phyloP scores from a whole-genome alignment of 129 eudicot species.

The Flaveria linearis region DNA sequence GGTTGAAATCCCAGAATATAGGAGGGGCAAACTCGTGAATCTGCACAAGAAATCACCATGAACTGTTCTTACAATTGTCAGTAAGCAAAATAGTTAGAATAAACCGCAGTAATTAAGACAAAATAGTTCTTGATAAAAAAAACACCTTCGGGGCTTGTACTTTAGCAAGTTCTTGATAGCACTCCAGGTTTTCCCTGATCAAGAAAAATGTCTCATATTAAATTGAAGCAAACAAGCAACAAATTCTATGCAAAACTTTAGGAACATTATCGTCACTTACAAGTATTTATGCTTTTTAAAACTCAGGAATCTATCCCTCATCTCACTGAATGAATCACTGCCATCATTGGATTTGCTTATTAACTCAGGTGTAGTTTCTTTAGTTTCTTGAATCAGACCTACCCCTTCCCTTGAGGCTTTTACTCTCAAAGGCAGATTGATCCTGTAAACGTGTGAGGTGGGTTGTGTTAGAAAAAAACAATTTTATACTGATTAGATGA shows the following conservation, averaged over 20 bases:
- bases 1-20: constrained; percentile 86
- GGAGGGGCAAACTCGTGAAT: constrained; percentile 95
- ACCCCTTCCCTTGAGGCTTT: constrained; percentile 52
- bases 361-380: constrained; percentile 27
- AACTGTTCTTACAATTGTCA: constrained; percentile 66
- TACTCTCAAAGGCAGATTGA: constrained; percentile 50
- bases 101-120: not conserved
- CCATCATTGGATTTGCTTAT: constrained; percentile 28
- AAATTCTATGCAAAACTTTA: not conserved
- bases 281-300: constrained; percentile 75
- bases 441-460: constrained; percentile 39
- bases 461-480: not conserved
- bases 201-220: constrained; percentile 19
- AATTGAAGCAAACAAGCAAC: not conserved
- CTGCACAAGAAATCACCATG: constrained; percentile 94
- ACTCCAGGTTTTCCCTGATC: constrained; percentile 68
- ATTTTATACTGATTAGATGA: not conserved
- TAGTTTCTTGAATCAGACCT: constrained; percentile 45
- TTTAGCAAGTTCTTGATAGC: constrained; percentile 68
- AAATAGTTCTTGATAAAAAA: not conserved
- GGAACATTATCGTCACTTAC: constrained; percentile 70
- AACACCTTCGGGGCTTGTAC: constrained; percentile 86
- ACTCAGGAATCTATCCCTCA: constrained; percentile 68
- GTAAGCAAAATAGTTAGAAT: constrained; percentile 25
- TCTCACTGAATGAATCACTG: constrained; percentile 48